A percentile compares a stretch with the other conserved stretches of the same genome.
phyloP scores from a whole-genome alignment of 2,329 filamentous ascomycete species.

The Eurotiales sp. region DNA sequence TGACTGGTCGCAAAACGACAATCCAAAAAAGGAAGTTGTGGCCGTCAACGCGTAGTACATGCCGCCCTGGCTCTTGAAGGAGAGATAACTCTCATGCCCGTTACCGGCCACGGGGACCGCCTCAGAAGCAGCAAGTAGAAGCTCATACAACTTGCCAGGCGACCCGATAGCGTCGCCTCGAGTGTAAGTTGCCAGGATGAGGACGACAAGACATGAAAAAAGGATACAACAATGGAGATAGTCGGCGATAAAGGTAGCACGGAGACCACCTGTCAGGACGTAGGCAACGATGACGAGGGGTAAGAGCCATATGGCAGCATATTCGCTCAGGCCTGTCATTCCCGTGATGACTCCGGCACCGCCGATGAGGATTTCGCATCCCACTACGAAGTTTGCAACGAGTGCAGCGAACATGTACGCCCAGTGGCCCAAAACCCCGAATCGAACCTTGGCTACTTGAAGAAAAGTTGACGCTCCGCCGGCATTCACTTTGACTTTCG shows the following conservation, averaged over 20 bases:
- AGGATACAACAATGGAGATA: slow-evolving; percentile 42
- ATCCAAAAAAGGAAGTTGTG: slow-evolving; percentile 35
- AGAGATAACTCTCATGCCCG: slow-evolving; percentile 34
- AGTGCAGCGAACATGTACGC: slow-evolving; percentile 40
- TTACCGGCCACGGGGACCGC: slow-evolving; percentile 30
- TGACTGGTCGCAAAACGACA: slow-evolving; percentile 40
- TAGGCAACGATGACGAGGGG: slow-evolving; percentile 39
- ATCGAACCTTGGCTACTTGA: slow-evolving; percentile 38
- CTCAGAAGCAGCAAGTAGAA: slow-evolving; percentile 30
- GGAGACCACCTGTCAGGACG: slow-evolving; percentile 38
- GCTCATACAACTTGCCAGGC: slow-evolving; percentile 34
- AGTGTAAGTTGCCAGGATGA: slow-evolving; percentile 27
- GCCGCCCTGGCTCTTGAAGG: slow-evolving; percentile 33
- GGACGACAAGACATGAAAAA: slow-evolving; percentile 25
- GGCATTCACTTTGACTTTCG: slow-evolving; percentile 41
- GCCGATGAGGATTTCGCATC: slow-evolving; percentile 37
- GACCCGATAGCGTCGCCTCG: slow-evolving; percentile 29
- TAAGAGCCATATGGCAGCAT: slow-evolving; percentile 40
- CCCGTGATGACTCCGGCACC: slow-evolving; percentile 38
- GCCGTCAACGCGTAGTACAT: slow-evolving; percentile 37
- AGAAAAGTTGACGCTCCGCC: slow-evolving; percentile 43
- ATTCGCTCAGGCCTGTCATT: slow-evolving; percentile 41
- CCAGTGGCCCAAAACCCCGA: slow-evolving; percentile 36
- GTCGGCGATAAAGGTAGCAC: slow-evolving; percentile 41
- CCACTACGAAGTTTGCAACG: slow-evolving; percentile 42